Conservation (phyloP, 352 stramenopile genomes). For the Globisporangium recalcitrans region DNA sequence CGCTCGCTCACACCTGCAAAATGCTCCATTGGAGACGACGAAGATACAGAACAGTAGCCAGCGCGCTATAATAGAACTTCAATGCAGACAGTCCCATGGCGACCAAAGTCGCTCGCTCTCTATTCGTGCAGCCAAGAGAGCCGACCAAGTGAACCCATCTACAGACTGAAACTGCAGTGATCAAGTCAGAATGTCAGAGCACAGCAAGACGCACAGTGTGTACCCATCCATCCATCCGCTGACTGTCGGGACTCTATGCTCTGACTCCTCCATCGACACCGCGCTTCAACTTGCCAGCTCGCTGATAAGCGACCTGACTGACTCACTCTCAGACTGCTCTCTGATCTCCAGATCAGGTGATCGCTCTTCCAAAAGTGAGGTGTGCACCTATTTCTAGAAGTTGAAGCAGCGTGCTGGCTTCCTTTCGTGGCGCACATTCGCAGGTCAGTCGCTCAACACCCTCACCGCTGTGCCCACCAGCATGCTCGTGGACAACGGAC, state of each 20-base stretch:
- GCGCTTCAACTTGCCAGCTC: conserved; percentile 4
- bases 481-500: not conserved
- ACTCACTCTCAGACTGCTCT: not conserved
- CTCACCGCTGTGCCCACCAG: not conserved
- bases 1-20: not conserved
- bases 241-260: not conserved
- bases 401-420: not conserved
- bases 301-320: not conserved
- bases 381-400: not conserved
- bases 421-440: not conserved
- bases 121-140: not conserved
- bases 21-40: not conserved
- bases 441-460: not conserved
- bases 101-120: not conserved
- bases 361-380: not conserved
- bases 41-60: not conserved
- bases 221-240: conserved; percentile 7
- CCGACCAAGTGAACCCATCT: not conserved
- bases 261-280: not conserved
- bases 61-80: not conserved
- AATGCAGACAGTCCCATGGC: conserved; percentile 2
- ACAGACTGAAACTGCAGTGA: not conserved
- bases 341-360: not conserved
- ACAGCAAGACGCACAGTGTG: not conserved
- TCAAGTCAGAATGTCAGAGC: not conserved